Evolutionary conservation across 1,284 basidiomycete species (phyloP).

Genomic region (Pseudozyma flocculosa): DNA sequence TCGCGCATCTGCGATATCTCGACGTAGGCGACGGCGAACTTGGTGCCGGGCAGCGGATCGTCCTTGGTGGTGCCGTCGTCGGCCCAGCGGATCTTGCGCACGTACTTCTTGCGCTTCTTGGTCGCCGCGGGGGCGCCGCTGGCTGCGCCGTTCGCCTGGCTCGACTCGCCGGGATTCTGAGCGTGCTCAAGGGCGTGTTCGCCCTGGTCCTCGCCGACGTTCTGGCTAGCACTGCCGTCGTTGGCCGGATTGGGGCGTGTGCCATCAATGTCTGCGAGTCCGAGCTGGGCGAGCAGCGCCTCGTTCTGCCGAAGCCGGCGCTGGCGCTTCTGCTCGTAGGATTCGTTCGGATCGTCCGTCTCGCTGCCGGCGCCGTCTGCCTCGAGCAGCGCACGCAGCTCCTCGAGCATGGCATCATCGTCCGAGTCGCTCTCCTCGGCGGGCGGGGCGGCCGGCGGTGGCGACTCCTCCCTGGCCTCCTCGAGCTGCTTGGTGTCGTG

Average conservation of each 20-base stretch:
- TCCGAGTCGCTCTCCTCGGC: neutral
- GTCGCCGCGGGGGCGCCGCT: neutral
- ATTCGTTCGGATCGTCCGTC: conserved; percentile 19
- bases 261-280: conserved; percentile 6
- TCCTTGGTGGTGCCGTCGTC: conserved; percentile 32
- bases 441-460: neutral
- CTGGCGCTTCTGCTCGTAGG: conserved; percentile 26
- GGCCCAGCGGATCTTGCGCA: conserved; percentile 24
- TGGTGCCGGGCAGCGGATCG: conserved; percentile 13
- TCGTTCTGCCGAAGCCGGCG: conserved; percentile 25
- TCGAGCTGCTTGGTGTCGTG: too few relatives aligned
- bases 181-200: conserved; percentile 4
- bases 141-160: too few relatives aligned
- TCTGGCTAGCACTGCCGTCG: neutral
- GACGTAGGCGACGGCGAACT: conserved; percentile 19
- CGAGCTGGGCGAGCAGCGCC: conserved; percentile 24
- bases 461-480: neutral
- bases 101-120: conserved; percentile 17
- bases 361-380: conserved; percentile 12
- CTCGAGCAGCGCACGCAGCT: conserved; percentile 16
- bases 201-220: neutral
- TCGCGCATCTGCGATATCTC: conserved; percentile 17
- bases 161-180: too few relatives aligned
- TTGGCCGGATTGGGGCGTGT: neutral
- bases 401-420: conserved; percentile 2